Base-by-base conservation (phyloP, 2,329 filamentous ascomycete genomes). In the Parascedosporium putredinis region DNA sequence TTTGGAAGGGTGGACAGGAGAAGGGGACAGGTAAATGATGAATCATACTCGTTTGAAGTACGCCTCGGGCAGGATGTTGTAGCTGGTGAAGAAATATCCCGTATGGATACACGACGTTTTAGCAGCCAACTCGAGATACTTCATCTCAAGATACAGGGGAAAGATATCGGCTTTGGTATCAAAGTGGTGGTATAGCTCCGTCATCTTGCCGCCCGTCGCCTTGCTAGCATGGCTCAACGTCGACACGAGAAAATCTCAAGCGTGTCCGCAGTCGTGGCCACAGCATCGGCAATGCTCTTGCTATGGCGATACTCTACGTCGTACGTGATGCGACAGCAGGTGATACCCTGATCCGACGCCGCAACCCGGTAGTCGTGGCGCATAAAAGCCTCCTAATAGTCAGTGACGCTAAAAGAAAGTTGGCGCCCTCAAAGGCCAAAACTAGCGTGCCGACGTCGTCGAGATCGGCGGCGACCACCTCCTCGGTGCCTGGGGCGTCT, bases 341-440 rank as follows among this genome's bases (percentile, higher is more conserved):
- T 66, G 18, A 46, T 33, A 18, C 44, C 44, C 44, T 22, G 18
- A 12, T 73, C 59, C 4, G 68, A 55, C 27, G 64, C 62, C 3
- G 56, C 51, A 2, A 67, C 71, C 46, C 63, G 62, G 20, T 61
- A 56, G 10, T 69, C 67, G 0, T 67, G 64, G 2, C 67, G 63
- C 56, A 70, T 68, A 55, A 76, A 76, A 2, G 69, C 65, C 49
- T 74, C 69, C 70, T 72, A 79, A 61, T 74, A 80, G 53, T 79
- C 69, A 0, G 76, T 80, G 45, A 76, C 71, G 53, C 67, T 67
- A 60, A 79, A 80, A 53, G 75, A 51, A 70, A 57, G 52, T 71
- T 68, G n/a, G 73, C 73, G 6, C 68, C 70, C 2, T 43, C 45
- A 51, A 76, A 74, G 0, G 68, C 71, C 0, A 55, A 33, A 44